phyloP scores from a whole-genome alignment of 768 basidiomycete genomes.

The Lactarius indigo region DNA sequence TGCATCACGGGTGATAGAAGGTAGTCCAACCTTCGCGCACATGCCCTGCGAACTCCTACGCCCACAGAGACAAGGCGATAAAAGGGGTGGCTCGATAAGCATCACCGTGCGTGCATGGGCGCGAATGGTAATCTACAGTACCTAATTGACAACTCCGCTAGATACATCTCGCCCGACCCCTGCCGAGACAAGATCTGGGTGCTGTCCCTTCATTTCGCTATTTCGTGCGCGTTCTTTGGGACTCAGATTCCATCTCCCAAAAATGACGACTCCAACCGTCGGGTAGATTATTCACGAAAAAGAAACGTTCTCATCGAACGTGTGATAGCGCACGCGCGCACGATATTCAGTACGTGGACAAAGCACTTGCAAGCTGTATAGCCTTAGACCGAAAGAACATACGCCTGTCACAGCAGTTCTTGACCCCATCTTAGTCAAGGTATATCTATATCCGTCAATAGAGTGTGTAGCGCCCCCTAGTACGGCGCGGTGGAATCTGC shows the following conservation, averaged over 20 bases:
- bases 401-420: background rate
- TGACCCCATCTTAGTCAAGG: background rate
- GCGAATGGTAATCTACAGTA: background rate
- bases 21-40: background rate
- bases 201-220: background rate
- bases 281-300: background rate
- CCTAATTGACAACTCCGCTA: background rate
- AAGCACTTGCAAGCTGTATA: background rate
- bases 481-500: background rate
- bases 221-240: background rate
- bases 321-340: background rate
- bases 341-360: background rate
- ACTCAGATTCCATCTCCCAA: background rate
- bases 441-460: background rate
- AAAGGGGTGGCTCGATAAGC: background rate
- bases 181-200: background rate
- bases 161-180: no score
- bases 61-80: background rate
- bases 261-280: background rate
- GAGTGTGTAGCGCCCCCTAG: background rate
- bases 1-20: background rate
- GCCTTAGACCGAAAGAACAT: background rate
- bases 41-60: background rate
- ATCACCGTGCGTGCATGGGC: background rate
- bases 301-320: background rate